phyloP scores from a whole-genome alignment of 805 yeast genomes.

The Yarrowia deformans region DNA sequence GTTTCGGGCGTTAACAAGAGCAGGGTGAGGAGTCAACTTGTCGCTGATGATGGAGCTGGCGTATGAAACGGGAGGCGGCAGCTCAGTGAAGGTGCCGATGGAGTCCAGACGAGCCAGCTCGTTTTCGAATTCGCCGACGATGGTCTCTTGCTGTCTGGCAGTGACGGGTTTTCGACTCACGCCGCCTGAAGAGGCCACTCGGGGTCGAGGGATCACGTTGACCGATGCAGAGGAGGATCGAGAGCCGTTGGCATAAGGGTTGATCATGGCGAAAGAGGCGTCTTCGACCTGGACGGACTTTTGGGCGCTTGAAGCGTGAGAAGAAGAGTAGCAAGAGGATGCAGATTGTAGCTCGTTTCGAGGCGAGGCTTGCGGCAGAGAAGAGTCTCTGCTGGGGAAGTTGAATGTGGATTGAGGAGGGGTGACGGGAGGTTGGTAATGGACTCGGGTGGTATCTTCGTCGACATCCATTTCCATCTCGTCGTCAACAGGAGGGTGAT shows the following conservation, averaged over 20 bases:
- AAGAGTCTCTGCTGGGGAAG: constrained; percentile 15
- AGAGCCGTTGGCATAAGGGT: constrained; percentile 26
- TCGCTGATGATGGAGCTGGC: constrained; percentile 41
- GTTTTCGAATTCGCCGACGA: constrained; percentile 13
- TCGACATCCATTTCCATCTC: constrained; percentile 16
- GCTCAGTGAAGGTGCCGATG: constrained; percentile 43
- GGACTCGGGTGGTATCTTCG: constrained; percentile 23
- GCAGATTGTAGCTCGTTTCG: constrained; percentile 19
- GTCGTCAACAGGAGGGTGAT: neutral
- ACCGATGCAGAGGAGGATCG: constrained; percentile 12
- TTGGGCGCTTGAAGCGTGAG: neutral
- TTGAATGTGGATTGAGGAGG: constrained; percentile 12
- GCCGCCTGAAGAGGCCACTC: constrained; percentile 23
- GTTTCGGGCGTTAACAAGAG: constrained; percentile 31
- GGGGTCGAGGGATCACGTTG: constrained; percentile 8
- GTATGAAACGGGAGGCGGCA: constrained; percentile 54
- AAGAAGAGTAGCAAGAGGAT: constrained; percentile 12
- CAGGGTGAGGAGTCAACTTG: constrained; percentile 31
- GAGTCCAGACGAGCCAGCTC: constrained; percentile 38
- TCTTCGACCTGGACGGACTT: constrained; percentile 25
- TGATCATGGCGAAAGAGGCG: constrained; percentile 20
- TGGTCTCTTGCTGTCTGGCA: neutral
- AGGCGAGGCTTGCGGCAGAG: constrained; percentile 12
- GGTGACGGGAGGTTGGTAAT: constrained; percentile 7
- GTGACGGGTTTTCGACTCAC: constrained; percentile 21